Evolutionary conservation across 2,329 filamentous ascomycete genomes (phyloP).

Genomic region (Thielaviopsis musarum): DNA sequence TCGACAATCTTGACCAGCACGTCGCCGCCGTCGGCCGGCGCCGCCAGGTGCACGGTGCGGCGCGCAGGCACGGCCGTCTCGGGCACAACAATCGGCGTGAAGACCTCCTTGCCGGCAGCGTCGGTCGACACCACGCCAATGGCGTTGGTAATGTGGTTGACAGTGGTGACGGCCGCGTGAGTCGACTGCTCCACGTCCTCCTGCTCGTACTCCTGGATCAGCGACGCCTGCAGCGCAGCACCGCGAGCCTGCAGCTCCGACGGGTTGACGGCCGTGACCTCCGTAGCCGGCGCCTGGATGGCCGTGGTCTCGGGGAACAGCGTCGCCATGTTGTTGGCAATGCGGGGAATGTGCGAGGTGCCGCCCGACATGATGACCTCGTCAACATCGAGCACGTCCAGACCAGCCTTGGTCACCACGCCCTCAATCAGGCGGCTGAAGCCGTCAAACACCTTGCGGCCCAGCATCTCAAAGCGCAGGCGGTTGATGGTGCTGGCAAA

Average conservation of each 20-base stretch:
- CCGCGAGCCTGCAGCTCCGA: slow-evolving; percentile 79
- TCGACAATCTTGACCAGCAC: slow-evolving; percentile 80
- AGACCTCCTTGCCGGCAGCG: slow-evolving; percentile 45
- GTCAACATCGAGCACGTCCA: slow-evolving; percentile 84
- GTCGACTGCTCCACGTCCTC: slow-evolving; percentile 92
- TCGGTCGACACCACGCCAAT: slow-evolving; percentile 65
- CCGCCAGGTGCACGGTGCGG: slow-evolving; percentile 61
- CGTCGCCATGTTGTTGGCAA: slow-evolving; percentile 60
- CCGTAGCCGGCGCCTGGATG: slow-evolving; percentile 72
- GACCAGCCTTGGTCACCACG: slow-evolving; percentile 76
- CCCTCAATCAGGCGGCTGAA: slow-evolving; percentile 75
- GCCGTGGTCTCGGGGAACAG: slow-evolving; percentile 69
- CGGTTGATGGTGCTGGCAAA: slow-evolving; percentile 87
- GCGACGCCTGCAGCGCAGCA: slow-evolving; percentile 83
- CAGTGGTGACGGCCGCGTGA: slow-evolving; percentile 85
- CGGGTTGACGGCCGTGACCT: slow-evolving; percentile 68
- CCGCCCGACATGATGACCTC: slow-evolving; percentile 90
- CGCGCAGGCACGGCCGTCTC: slow-evolving; percentile 85
- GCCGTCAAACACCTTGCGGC: slow-evolving; percentile 69
- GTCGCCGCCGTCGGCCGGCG: slow-evolving; percentile 67
- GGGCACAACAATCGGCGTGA: slow-evolving; percentile 64
- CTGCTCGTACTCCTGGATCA: slow-evolving; percentile 87
- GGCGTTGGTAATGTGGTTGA: slow-evolving; percentile 75
- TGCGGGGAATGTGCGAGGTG: slow-evolving; percentile 82
- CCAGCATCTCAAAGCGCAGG: slow-evolving; percentile 79